Conservation (phyloP, 1,284 basidiomycete genomes). For the Kalmanozyma brasiliensis region DNA sequence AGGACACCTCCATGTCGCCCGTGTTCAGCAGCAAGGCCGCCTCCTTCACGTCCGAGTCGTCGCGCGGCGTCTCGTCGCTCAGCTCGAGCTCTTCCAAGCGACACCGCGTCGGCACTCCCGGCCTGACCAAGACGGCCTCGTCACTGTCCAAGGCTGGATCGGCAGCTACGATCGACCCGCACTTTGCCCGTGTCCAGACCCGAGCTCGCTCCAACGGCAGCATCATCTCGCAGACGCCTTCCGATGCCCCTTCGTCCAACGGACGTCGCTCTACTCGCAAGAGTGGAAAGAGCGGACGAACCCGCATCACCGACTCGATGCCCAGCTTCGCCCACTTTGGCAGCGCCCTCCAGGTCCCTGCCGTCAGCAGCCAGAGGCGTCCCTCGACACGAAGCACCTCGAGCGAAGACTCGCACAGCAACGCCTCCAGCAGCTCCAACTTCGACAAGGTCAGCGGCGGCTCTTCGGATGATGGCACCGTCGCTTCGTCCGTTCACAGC, state of each 20-base stretch:
- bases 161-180: constrained; percentile 26
- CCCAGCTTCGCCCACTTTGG: constrained; percentile 34
- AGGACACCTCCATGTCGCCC: constrained; percentile 11
- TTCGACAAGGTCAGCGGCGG: constrained; percentile 37
- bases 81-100: constrained; percentile 16
- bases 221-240: constrained; percentile 30
- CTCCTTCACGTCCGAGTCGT: constrained; percentile 14
- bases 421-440: constrained; percentile 35
- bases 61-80: constrained; percentile 16
- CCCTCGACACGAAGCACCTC: constrained; percentile 37
- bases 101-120: constrained; percentile 34
- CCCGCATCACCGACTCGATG: constrained; percentile 38
- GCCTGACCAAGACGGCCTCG: constrained; percentile 21
- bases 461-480: constrained; percentile 24
- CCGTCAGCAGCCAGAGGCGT: constrained; percentile 18
- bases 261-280: constrained; percentile 17
- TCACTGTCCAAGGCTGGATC: constrained; percentile 5
- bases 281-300: constrained; percentile 27
- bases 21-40: constrained; percentile 10
- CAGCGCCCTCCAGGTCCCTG: constrained; percentile 25
- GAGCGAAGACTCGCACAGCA: constrained; percentile 47
- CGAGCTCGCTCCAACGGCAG: constrained; percentile 26
- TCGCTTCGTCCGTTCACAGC: constrained; percentile 14
- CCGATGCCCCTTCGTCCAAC: constrained; percentile 11
- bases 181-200: constrained; percentile 17